Conservation (phyloP, 208 protist species). For the Leptomonas pyrrhocoris region DNA sequence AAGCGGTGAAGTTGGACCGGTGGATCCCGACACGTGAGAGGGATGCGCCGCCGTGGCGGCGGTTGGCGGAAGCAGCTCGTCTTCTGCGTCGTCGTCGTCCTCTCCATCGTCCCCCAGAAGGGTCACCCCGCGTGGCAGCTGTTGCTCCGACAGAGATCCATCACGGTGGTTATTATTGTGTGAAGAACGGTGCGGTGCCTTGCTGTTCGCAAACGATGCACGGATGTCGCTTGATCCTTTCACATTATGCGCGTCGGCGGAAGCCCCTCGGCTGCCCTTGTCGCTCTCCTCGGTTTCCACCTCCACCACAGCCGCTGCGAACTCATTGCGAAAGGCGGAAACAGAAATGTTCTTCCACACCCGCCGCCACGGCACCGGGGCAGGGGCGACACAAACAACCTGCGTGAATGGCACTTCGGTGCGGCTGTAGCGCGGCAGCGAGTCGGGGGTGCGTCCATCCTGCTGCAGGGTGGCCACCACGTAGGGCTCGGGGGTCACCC, state of each 20-base stretch:
- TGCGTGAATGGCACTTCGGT: conserved; percentile 22
- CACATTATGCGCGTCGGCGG: not conserved
- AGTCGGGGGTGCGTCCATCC: conserved; percentile 6
- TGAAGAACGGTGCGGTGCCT: not conserved
- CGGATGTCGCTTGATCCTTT: not conserved
- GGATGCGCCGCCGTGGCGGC: too few species aligned
- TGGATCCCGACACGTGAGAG: too few species aligned
- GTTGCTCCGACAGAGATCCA: not conserved
- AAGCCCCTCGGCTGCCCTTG: not conserved
- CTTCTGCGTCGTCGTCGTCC: conserved; percentile 5
- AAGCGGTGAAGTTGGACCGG: not conserved
- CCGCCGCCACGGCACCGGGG: conserved; percentile 37
- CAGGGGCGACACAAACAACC: conserved; percentile 29
- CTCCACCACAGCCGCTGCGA: conserved; percentile 29
- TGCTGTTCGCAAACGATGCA: not conserved
- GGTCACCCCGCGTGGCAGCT: not conserved
- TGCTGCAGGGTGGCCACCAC: conserved; percentile 18
- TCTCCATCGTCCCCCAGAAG: conserved; percentile 18
- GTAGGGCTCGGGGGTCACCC: conserved; percentile 21
- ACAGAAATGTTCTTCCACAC: conserved; percentile 26
- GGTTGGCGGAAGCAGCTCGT: not conserved
- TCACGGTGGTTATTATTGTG: not conserved
- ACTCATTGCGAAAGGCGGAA: conserved; percentile 23
- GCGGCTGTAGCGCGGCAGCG: conserved; percentile 8
- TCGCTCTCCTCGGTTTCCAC: not conserved